phyloP scores from a whole-genome alignment of 2,329 filamentous ascomycete species.

The Sporothrix dimorphospora region DNA sequence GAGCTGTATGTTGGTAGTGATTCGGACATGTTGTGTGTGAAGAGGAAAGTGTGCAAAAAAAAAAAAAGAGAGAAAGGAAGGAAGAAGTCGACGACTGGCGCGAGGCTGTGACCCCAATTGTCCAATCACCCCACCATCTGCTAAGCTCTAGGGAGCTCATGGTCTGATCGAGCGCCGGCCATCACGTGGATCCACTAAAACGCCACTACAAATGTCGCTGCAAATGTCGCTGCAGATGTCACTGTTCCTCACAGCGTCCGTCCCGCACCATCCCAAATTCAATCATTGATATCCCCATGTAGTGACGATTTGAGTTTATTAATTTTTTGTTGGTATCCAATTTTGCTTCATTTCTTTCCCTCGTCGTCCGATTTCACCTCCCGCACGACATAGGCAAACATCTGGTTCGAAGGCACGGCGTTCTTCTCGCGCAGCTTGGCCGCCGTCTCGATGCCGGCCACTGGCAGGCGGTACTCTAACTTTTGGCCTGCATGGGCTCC shows the following conservation, averaged over 20 bases:
- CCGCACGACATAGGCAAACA: conserved; percentile 48
- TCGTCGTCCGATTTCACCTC: background rate
- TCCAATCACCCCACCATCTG: background rate
- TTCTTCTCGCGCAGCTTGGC: conserved; percentile 53
- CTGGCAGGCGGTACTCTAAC: conserved; percentile 64
- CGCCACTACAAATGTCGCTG: background rate
- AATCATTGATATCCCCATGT: background rate
- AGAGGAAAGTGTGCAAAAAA: background rate
- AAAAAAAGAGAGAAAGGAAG: too few relatives aligned
- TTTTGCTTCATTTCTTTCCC: background rate
- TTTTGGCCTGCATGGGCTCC: conserved; percentile 42
- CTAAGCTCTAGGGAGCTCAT: conserved; percentile 6
- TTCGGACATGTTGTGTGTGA: background rate
- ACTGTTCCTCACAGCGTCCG: too few relatives aligned
- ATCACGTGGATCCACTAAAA: conserved; percentile 12
- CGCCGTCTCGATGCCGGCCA: conserved; percentile 58
- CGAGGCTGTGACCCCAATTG: background rate
- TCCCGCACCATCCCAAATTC: too few relatives aligned
- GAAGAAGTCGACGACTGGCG: background rate
- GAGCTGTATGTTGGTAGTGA: background rate
- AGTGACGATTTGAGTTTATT: background rate
- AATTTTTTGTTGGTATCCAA: background rate
- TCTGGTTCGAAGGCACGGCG: conserved; percentile 57
- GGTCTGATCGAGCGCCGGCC: background rate
- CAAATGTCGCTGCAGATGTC: background rate